These are phyloP conservation scores for Vicia sativa DNA, from an alignment of 306 rosid genomes.

Conservation along the genomic window DNA sequence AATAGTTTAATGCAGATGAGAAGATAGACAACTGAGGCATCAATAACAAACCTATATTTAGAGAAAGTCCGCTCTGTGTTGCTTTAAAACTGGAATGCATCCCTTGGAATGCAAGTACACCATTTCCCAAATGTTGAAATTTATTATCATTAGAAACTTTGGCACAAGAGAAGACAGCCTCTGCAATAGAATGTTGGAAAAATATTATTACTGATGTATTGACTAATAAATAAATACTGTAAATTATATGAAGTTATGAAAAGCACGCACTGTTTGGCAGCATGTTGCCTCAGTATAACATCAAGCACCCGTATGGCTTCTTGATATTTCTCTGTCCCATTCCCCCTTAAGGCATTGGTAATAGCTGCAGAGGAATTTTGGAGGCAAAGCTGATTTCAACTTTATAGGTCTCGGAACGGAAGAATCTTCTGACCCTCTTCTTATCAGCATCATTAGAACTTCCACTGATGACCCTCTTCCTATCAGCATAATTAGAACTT, in stretches of 20 bases:
- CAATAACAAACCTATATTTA: conserved; percentile 65
- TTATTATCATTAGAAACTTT: conserved; percentile 60
- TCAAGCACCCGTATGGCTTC: conserved; percentile 91
- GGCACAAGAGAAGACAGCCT: conserved; percentile 91
- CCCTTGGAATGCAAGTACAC: conserved; percentile 87
- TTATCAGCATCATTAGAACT: no score
- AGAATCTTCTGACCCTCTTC: conserved; percentile 73
- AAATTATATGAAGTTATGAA: neutral
- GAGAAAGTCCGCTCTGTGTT: conserved; percentile 81
- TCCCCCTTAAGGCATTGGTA: conserved; percentile 75
- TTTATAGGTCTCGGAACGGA: conserved; percentile 60
- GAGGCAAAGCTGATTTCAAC: conserved; percentile 88
- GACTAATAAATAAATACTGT: neutral
- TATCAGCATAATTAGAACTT: conserved; percentile 66
- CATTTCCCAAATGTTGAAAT: conserved; percentile 75
- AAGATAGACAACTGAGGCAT: neutral
- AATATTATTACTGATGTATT: neutral
- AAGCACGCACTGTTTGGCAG: conserved; percentile 77
- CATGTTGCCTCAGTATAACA: conserved; percentile 83
- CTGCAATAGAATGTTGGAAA: conserved; percentile 47
- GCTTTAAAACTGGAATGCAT: conserved; percentile 91
- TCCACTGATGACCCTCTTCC: no score
- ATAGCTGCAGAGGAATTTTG: conserved; percentile 81
- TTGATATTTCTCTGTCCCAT: conserved; percentile 78
- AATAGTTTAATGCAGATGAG: neutral